These are phyloP conservation scores for Dysphania ambrosioides DNA, from an alignment of 148 eudicot species.

Conservation along the genomic window DNA sequence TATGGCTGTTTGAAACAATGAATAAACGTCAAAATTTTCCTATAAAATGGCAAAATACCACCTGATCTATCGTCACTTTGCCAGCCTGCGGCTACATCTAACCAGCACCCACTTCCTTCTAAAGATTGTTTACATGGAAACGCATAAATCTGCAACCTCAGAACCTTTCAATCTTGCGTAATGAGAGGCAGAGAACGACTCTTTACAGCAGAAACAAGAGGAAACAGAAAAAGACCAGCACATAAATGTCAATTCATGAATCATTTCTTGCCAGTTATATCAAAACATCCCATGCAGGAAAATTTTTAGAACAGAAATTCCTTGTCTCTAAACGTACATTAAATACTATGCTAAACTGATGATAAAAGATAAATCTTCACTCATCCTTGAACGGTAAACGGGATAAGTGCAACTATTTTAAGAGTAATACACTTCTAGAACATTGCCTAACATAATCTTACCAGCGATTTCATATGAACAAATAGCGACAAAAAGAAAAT, in stretches of 20 bases:
- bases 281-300: conserved; percentile 1
- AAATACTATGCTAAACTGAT: background rate
- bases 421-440: background rate
- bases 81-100: too few relatives aligned
- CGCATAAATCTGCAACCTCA: too few relatives aligned
- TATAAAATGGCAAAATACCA: too few relatives aligned
- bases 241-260: background rate
- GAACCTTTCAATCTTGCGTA: too few relatives aligned
- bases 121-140: too few relatives aligned
- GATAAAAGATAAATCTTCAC: background rate
- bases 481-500: background rate
- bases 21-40: too few relatives aligned
- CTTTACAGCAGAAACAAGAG: too few relatives aligned
- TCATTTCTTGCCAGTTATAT: conserved; percentile 4
- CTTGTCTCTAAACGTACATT: background rate
- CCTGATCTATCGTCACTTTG: too few relatives aligned
- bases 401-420: background rate
- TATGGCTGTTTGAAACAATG: too few relatives aligned
- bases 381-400: background rate
- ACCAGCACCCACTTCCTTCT: too few relatives aligned
- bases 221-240: background rate
- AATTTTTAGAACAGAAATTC: background rate
- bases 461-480: conserved; percentile 1
- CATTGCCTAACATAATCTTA: background rate
- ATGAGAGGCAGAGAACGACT: too few relatives aligned